Evolutionary conservation across 192 early-diverging fungal species (phyloP), one percentile per base, ranked within the genome.

Genomic region (Coemansia sp.): DNA sequence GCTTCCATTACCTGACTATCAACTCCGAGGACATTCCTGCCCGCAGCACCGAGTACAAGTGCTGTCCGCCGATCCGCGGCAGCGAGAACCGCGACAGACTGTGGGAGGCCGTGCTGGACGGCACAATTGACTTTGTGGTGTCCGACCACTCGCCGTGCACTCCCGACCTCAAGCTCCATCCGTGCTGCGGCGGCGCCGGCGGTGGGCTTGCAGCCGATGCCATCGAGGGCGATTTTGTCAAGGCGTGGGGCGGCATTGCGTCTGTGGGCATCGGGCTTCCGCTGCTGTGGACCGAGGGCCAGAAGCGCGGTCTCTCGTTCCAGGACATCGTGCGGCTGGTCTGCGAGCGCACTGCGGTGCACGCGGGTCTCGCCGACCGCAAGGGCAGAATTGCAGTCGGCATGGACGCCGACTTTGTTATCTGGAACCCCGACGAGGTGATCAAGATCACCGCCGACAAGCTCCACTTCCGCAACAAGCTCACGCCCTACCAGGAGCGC

Each of bases 111-210:
- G 75, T 93, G 48, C 75, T 87, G 69, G 90, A 92, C 67, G 91
- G 92, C 39, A 86, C 87, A 37, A 93, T 93, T 63, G 92, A 92
- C 69, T 88, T 91, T 79, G 86, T 93, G 6, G 92, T 93, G 58
- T 91, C 89, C 26, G 92, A 93, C 63, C 92, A 93, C 68, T 93
- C 92, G 23, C 92, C 92, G 18, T 92, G 91, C 74, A 90, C 89
- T 4, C 89, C 89, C 18, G 88, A 92, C 32, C 79, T 93, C 44
- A 93, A 93, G 84, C 76, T 84, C 32, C 81, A 84, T 47, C 65
- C 73, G 57, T 79, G 81, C 77, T 84, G 81, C 45, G 79, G 73
- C 70, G 65, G 67, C 47, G 56, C 77, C 45, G 70, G 73, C 74
- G 65, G 67, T 41, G 56, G 53, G 0, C 63, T 71, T 49, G 44